Conservation (phyloP, 1,284 basidiomycete species). For the Puccinia horiana region DNA sequence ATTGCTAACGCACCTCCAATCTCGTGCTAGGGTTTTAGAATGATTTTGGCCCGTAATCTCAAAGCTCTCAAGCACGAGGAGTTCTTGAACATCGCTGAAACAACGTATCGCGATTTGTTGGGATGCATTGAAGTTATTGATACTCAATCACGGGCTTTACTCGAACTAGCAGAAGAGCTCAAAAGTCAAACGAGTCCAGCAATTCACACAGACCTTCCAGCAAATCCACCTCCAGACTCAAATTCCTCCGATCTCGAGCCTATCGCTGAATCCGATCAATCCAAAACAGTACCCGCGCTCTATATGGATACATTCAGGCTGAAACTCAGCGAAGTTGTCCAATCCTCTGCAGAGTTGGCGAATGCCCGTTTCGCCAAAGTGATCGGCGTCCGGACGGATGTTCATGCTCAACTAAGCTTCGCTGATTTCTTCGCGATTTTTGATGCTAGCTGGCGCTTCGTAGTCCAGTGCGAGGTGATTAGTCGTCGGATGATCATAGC, state of each 20-base stretch:
- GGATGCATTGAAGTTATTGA: constrained; percentile 73
- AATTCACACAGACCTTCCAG: constrained; percentile 32
- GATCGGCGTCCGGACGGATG: constrained; percentile 72
- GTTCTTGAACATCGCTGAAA: constrained; percentile 69
- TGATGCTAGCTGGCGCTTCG: constrained; percentile 82
- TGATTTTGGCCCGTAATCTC: constrained; percentile 65
- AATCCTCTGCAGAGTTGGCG: constrained; percentile 77
- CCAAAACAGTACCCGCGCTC: constrained; percentile 50
- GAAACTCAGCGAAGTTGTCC: constrained; percentile 72
- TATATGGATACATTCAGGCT: constrained; percentile 62
- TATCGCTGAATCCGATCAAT: constrained; percentile 10
- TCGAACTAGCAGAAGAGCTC: constrained; percentile 25
- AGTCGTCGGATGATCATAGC: constrained; percentile 88
- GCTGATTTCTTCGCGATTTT: constrained; percentile 78
- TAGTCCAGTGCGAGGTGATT: constrained; percentile 79
- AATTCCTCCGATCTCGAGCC: constrained; percentile 12
- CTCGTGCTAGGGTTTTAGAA: constrained; percentile 41
- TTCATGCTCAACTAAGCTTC: constrained; percentile 73
- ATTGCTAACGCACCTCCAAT: constrained; percentile 25
- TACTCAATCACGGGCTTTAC: constrained; percentile 64
- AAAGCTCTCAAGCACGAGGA: constrained; percentile 70
- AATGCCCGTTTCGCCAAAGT: constrained; percentile 79
- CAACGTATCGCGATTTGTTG: constrained; percentile 70
- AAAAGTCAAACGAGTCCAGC: background rate
- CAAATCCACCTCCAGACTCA: constrained; percentile 1